Conservation (phyloP, 768 basidiomycete genomes). For the Chalciporus chontae region DNA sequence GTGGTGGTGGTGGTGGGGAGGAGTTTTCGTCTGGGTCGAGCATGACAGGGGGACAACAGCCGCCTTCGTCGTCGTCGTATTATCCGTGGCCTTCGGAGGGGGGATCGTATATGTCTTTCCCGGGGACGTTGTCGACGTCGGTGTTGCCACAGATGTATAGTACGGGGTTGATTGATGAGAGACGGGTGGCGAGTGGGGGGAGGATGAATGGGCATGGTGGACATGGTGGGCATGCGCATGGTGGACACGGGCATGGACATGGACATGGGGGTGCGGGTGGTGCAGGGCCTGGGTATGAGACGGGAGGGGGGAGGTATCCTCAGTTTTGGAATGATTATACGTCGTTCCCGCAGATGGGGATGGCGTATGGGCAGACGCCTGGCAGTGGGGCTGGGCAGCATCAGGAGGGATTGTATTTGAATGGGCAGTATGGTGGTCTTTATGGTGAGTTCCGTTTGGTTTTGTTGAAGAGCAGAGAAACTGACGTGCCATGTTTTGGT, state of each 20-base stretch:
- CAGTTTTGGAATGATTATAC: slow-evolving; percentile 58
- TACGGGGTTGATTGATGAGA: slow-evolving; percentile 62
- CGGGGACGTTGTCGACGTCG: slow-evolving; percentile 60
- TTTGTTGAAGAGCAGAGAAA: neutral
- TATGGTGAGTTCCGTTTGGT: slow-evolving; percentile 23
- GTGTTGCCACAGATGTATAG: slow-evolving; percentile 75
- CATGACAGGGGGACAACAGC: slow-evolving; percentile 3
- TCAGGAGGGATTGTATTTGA: slow-evolving; percentile 23
- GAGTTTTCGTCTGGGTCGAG: slow-evolving; percentile 7
- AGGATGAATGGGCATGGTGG: slow-evolving; percentile 8
- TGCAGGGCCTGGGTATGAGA: slow-evolving; percentile 17
- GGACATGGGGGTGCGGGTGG: slow-evolving; percentile 1
- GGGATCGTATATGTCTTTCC: slow-evolving; percentile 33
- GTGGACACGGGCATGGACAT: slow-evolving; percentile 16
- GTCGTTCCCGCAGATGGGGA: slow-evolving; percentile 46
- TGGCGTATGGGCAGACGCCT: slow-evolving; percentile 32
- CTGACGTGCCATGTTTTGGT: slow-evolving; percentile 2
- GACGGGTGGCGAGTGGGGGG: slow-evolving; percentile 25
- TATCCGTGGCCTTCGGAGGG: slow-evolving; percentile 46
- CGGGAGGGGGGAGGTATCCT: slow-evolving; percentile 37
- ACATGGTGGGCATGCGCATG: too few relatives aligned
- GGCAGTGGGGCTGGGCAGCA: slow-evolving; percentile 11
- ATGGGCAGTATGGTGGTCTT: slow-evolving; percentile 22
- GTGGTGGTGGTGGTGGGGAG: slow-evolving; percentile 3
- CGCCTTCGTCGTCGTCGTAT: slow-evolving; percentile 34